A percentile compares a stretch with the other conserved stretches of the same genome.
These are phyloP conservation scores for Jamesozyma hellenica DNA, from an alignment of 805 yeast species.

Conservation along the genomic window DNA sequence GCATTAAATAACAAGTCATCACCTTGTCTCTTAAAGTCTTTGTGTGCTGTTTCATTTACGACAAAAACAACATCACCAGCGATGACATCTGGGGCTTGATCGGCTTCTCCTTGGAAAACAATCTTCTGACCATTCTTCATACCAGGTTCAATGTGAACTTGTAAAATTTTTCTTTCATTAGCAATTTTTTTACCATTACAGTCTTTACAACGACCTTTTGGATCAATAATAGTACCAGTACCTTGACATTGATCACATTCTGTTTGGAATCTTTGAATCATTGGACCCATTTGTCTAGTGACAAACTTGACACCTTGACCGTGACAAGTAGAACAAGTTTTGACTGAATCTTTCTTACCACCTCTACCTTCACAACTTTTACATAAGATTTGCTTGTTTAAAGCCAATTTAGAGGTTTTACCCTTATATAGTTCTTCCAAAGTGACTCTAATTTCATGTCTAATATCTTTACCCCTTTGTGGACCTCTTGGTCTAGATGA, in stretches of 20 bases:
- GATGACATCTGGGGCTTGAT: slow-evolving; percentile 86
- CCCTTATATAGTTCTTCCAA: slow-evolving; percentile 93
- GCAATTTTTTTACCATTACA: slow-evolving; percentile 86
- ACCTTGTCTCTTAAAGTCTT: slow-evolving; percentile 73
- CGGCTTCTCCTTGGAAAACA: slow-evolving; percentile 92
- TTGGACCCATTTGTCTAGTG: slow-evolving; percentile 98
- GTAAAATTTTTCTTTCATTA: slow-evolving; percentile 83
- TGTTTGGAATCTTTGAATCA: slow-evolving; percentile 96
- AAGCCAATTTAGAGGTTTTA: slow-evolving; percentile 84
- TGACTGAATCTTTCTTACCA: slow-evolving; percentile 85
- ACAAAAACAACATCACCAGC: slow-evolving; percentile 96
- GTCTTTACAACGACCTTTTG: slow-evolving; percentile 76
- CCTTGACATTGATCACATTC: slow-evolving; percentile 90
- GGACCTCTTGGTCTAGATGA: slow-evolving; percentile 73
- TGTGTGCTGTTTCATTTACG: slow-evolving; percentile 83
- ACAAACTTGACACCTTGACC: slow-evolving; percentile 89
- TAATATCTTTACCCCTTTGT: slow-evolving; percentile 80
- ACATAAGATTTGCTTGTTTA: slow-evolving; percentile 86
- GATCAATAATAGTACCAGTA: slow-evolving; percentile 76
- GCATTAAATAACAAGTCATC: slow-evolving; percentile 78
- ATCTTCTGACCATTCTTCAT: slow-evolving; percentile 90
- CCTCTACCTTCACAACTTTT: slow-evolving; percentile 87
- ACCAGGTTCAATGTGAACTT: slow-evolving; percentile 93
- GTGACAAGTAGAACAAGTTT: slow-evolving; percentile 75
- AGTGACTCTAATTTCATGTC: slow-evolving; percentile 74